Percentiles rank a stretch among this genome's conserved stretches.
Evolutionary conservation across 306 rosid genomes (phyloP).

Genomic region (Malus fusca): DNA sequence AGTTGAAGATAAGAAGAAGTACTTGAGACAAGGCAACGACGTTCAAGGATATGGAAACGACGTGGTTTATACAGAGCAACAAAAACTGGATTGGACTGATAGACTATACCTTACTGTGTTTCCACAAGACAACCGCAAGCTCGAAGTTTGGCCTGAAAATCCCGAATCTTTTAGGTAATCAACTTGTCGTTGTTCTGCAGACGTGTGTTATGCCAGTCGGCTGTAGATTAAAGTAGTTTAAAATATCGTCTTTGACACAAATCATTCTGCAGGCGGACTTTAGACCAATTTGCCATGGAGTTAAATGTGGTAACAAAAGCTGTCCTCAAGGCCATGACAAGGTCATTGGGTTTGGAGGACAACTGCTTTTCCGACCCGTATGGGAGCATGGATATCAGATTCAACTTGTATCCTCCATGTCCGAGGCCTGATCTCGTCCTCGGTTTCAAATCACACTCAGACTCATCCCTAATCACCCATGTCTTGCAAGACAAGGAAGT

Average conservation of each 20-base stretch:
- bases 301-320: constrained; percentile 27
- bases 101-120: constrained; percentile 32
- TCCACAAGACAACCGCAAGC: constrained; percentile 39
- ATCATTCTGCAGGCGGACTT: constrained; percentile 25
- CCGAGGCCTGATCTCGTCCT: constrained; percentile 5
- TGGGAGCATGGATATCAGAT: not conserved
- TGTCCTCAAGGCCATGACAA: constrained; percentile 59
- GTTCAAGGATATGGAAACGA: constrained; percentile 60
- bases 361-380: not conserved
- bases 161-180: constrained; percentile 44
- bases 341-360: constrained; percentile 58
- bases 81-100: constrained; percentile 53
- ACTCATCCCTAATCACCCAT: constrained; percentile 11
- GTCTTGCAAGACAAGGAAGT: constrained; percentile 32
- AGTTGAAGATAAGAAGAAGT: constrained; percentile 42
- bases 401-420: constrained; percentile 3
- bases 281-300: constrained; percentile 34
- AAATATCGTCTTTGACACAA: too few species aligned
- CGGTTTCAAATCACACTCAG: constrained; percentile 6
- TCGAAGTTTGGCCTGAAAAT: constrained; percentile 44
- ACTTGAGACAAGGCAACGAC: constrained; percentile 16
- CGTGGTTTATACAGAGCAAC: constrained; percentile 21
- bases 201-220: too few species aligned
- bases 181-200: not conserved
- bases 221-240: too few species aligned